Evolutionary conservation across 202 grass and related monocot genomes (phyloP), one percentile per base, ranked within the genome.

Genomic region (Musa balbisiana): DNA sequence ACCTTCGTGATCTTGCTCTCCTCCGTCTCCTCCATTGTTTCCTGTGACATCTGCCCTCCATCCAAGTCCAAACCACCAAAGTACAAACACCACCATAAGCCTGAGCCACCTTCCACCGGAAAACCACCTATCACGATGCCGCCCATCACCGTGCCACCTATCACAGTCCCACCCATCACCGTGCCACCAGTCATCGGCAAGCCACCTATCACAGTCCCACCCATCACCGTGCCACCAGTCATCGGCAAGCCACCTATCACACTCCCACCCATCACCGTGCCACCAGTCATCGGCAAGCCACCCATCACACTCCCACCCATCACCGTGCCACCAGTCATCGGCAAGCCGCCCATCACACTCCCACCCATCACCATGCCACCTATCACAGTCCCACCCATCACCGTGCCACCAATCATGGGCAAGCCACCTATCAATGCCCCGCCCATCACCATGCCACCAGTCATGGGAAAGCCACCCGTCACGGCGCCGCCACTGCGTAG

Each of bases 1-100:
- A 85, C 86, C 43, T 75, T 92, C 2, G 33, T 96, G 71, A 87
- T 96, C 62, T 76, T 92, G 51, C 67, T 92, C 79, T 90, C 92
- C 74, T 80, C 87, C 60, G 67, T 81, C 20, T n/a, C 81, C 0
- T 81, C 87, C 55, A 76, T 81, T 73, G 71, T 96, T 67, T 55
- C 82, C 56, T 90, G 85, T 43, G 83, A 80, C 55, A 80, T 77
- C 10, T 82, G 79, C 66, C 77, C 77, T 8, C 58, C 79, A 53
- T 83, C 87, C 55, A 92, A 50, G 75, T 72, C 64, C n/a, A 90
- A 84, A 78, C 85, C 58, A 21, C 84, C 85, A 17, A 69, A 83
- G 62, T 1, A 84, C 71, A 71, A 69, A 50, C 56, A 73, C 72
- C 19, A 53, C 53, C 21, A 51, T 22, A 64, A 60, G 23, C 64